Evolutionary conservation across 1,284 basidiomycete genomes (phyloP).

Genomic region (Rhodotorula mucilaginosa): DNA sequence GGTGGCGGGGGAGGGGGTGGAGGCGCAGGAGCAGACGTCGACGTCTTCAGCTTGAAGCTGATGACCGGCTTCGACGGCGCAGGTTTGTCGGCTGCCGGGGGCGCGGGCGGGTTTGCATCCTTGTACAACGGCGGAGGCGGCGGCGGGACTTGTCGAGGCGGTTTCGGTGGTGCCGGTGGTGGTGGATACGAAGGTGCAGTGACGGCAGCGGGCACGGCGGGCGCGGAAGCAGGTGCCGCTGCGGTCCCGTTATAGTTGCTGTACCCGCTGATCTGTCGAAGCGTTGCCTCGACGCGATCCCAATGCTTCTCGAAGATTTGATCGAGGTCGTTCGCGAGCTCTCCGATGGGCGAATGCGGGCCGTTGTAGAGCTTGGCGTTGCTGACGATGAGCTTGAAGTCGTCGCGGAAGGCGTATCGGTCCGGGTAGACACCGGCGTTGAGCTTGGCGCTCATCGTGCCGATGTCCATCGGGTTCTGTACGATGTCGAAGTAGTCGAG

Average conservation of each 20-base stretch:
- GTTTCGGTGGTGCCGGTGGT: conserved; percentile 11
- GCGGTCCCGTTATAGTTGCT: conserved; percentile 31
- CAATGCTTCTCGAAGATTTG: conserved; percentile 74
- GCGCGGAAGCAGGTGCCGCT: conserved; percentile 4
- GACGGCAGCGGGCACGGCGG: background rate
- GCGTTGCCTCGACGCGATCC: conserved; percentile 72
- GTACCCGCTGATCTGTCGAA: conserved; percentile 52
- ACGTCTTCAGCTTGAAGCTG: conserved; percentile 51
- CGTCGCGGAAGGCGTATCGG: conserved; percentile 76
- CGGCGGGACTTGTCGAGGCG: background rate
- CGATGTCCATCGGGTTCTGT: conserved; percentile 91
- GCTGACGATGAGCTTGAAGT: conserved; percentile 81
- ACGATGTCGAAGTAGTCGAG: conserved; percentile 76
- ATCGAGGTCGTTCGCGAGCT: conserved; percentile 73
- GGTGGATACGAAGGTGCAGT: conserved; percentile 3
- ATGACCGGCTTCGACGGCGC: conserved; percentile 49
- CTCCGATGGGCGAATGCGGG: conserved; percentile 68
- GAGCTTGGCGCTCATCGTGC: conserved; percentile 82
- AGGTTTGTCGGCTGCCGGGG: conserved; percentile 40
- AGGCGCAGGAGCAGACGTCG: conserved; percentile 17
- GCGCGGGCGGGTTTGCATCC: conserved; percentile 12
- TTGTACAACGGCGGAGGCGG: conserved; percentile 5
- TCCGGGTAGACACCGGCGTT: conserved; percentile 77
- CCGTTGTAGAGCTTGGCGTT: conserved; percentile 89
- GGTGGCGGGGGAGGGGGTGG: conserved; percentile 9